These are phyloP conservation scores for Mantamonas sphyraenae DNA, from an alignment of 78 protist species.

Conservation along the genomic window DNA sequence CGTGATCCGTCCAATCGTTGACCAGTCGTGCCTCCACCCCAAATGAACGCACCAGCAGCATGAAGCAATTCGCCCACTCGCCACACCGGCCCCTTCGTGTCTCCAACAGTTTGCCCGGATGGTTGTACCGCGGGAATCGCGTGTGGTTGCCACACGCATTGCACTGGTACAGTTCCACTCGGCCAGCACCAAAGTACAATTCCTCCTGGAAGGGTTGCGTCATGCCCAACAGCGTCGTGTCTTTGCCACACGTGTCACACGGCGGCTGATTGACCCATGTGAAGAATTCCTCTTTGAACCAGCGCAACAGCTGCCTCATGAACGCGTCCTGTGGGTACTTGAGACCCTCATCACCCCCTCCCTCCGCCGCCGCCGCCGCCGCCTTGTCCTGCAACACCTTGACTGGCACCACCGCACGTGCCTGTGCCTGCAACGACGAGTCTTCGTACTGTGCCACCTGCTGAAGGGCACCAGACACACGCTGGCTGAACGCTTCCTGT, in stretches of 20 bases:
- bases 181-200: neutral
- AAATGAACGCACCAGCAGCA: constrained; percentile 7
- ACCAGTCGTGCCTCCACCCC: constrained; percentile 29
- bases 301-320: constrained; percentile 7
- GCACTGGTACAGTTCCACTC: constrained; percentile 39
- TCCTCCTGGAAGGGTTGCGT: constrained; percentile 3
- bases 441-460: neutral
- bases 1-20: constrained; percentile 60
- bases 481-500: neutral
- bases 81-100: constrained; percentile 56
- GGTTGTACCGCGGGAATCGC: constrained; percentile 54
- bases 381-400: neutral
- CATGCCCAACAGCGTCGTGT: neutral
- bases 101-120: constrained; percentile 32
- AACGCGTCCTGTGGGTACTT: constrained; percentile 1
- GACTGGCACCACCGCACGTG: neutral
- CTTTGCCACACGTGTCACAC: constrained; percentile 8
- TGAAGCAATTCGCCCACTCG: constrained; percentile 49
- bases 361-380: neutral
- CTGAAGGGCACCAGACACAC: neutral
- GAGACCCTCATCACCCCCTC: too few species aligned
- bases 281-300: constrained; percentile 40
- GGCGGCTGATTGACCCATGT: constrained; percentile 17
- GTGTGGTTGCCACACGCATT: neutral
- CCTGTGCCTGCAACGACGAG: neutral